A percentile compares a stretch with the other conserved stretches of the same genome.
Evolutionary conservation across 345 rosid genomes (phyloP).

Genomic region (Pistacia atlantica): DNA sequence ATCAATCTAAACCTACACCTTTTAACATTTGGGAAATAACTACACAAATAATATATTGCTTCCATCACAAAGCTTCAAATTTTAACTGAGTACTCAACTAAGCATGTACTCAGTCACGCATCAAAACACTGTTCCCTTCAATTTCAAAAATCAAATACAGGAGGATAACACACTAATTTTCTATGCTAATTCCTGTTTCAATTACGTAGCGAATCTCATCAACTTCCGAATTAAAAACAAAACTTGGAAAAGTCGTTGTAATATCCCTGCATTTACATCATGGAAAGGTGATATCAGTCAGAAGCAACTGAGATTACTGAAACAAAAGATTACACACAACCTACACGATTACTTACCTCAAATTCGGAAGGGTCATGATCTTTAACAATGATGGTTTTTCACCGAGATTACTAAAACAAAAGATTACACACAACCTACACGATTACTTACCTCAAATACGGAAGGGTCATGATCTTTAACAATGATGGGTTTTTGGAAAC

Average conservation of each 20-base stretch:
- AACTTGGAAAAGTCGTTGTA: slow-evolving; percentile 94
- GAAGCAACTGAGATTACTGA: neutral
- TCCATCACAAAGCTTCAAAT: neutral
- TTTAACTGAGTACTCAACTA: neutral
- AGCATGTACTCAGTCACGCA: neutral
- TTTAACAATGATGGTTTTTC: slow-evolving; percentile 90
- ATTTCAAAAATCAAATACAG: slow-evolving; percentile 1
- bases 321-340: neutral
- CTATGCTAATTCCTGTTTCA: slow-evolving; percentile 4
- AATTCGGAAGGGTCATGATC: slow-evolving; percentile 93
- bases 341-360: slow-evolving; percentile 48
- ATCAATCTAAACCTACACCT: slow-evolving; percentile 4
- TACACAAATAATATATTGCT: neutral
- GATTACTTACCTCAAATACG: slow-evolving; percentile 71
- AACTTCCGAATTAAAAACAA: slow-evolving; percentile 89
- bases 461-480: slow-evolving; percentile 92
- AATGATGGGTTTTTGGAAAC: slow-evolving; percentile 85
- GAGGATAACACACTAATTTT: slow-evolving; percentile 4
- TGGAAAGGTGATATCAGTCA: neutral
- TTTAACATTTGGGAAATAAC: neutral
- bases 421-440: neutral
- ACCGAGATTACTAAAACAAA: neutral
- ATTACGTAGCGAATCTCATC: slow-evolving; percentile 81
- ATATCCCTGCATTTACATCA: slow-evolving; percentile 66
- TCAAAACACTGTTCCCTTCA: neutral